A percentile compares a stretch with the other conserved stretches of the same genome.
These are phyloP conservation scores for Trypanosoma caninum DNA, from an alignment of 208 protist species.

Conservation along the genomic window DNA sequence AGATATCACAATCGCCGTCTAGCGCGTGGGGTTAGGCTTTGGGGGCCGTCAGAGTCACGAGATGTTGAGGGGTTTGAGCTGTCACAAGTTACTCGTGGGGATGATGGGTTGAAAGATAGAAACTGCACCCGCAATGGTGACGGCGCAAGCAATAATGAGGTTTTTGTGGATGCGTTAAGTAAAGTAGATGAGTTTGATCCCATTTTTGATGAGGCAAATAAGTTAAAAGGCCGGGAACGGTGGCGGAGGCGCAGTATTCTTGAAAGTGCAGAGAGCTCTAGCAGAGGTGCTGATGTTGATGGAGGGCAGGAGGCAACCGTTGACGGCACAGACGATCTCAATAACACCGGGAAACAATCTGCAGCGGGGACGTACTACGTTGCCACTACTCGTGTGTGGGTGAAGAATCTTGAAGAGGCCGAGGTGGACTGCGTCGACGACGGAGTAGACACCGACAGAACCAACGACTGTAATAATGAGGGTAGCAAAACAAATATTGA, in stretches of 20 bases:
- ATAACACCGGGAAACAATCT: not conserved
- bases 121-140: not conserved
- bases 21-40: slow-evolving; percentile 36
- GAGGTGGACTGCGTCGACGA: slow-evolving; percentile 21
- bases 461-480: not conserved
- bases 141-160: not conserved
- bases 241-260: slow-evolving; percentile 28
- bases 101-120: slow-evolving; percentile 32
- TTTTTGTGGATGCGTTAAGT: not conserved
- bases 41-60: slow-evolving; percentile 34
- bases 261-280: slow-evolving; percentile 1
- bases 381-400: slow-evolving; percentile 17
- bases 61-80: slow-evolving; percentile 55
- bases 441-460: slow-evolving; percentile 10
- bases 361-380: slow-evolving; percentile 10
- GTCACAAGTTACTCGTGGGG: slow-evolving; percentile 34
- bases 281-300: not conserved
- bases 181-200: slow-evolving; percentile 51
- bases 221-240: slow-evolving; percentile 36
- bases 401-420: slow-evolving; percentile 1
- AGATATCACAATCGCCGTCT: slow-evolving; percentile 30
- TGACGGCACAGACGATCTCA: not conserved
- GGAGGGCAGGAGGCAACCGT: not conserved
- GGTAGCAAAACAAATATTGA: not conserved
- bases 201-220: slow-evolving; percentile 50